phyloP scores from a whole-genome alignment of 2,329 filamentous ascomycete species.

The Mycosphaerelloides madeirae region DNA sequence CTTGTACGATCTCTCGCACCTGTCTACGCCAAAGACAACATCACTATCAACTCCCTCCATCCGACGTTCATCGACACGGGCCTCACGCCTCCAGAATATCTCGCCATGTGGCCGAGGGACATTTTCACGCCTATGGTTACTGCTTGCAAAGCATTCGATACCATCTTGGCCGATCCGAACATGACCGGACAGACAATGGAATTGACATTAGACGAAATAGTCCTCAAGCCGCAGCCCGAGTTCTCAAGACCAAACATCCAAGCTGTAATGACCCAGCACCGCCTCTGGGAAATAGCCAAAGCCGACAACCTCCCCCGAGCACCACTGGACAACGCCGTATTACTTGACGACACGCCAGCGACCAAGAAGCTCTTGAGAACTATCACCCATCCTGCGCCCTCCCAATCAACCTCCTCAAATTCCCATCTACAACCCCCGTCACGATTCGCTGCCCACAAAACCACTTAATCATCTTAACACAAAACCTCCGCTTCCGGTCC shows the following conservation, averaged over 20 bases:
- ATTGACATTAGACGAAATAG: slow-evolving; percentile 38
- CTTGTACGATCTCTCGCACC: slow-evolving; percentile 30
- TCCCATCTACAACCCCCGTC: no score
- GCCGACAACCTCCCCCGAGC: slow-evolving; percentile 11
- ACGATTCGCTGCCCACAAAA: no score
- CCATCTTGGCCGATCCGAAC: slow-evolving; percentile 29
- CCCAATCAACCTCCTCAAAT: no score
- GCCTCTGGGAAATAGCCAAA: slow-evolving; percentile 33
- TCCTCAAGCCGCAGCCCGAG: slow-evolving; percentile 36
- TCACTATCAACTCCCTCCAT: slow-evolving; percentile 35
- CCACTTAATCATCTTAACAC: no score
- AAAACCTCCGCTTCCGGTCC: no score
- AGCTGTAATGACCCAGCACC: slow-evolving; percentile 33
- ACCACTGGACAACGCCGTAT: slow-evolving; percentile 13
- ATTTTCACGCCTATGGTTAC: slow-evolving; percentile 36
- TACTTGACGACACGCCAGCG: not conserved
- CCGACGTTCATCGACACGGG: slow-evolving; percentile 35
- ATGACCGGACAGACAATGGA: slow-evolving; percentile 41
- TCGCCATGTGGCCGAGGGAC: slow-evolving; percentile 29
- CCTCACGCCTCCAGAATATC: slow-evolving; percentile 28
- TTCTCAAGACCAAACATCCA: slow-evolving; percentile 39
- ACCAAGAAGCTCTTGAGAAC: no score
- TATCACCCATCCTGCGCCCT: no score
- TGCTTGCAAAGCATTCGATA: slow-evolving; percentile 32
- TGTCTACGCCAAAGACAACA: slow-evolving; percentile 29